Evolutionary conservation across 2,329 filamentous ascomycete species (phyloP).

Genomic region (Fusarium tanahbumbuense): DNA sequence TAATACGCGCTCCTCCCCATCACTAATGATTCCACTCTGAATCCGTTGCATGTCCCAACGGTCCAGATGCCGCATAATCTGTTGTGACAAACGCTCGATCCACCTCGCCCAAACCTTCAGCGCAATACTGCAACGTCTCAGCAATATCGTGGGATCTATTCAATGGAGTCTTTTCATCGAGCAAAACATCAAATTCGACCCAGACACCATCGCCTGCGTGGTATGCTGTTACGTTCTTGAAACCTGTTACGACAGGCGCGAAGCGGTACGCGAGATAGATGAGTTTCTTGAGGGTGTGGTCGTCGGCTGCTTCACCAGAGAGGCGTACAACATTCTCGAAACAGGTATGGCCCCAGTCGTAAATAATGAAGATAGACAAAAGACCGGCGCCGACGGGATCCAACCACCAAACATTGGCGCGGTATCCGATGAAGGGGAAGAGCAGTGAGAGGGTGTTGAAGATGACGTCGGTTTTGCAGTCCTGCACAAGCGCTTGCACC

Average conservation of each 20-base stretch:
- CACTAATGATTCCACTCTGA: conserved; percentile 42
- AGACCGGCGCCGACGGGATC: conserved; percentile 71
- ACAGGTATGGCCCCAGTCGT: conserved; percentile 72
- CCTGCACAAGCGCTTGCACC: conserved; percentile 73
- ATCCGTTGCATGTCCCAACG: conserved; percentile 48
- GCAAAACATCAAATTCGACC: conserved; percentile 50
- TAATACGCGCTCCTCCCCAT: too few species aligned
- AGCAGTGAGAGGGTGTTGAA: conserved; percentile 90
- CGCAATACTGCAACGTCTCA: conserved; percentile 52
- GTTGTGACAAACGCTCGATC: conserved; percentile 52
- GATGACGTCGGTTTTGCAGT: conserved; percentile 75
- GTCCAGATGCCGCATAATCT: conserved; percentile 50
- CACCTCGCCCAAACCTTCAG: conserved; percentile 48
- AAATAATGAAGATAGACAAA: conserved; percentile 74
- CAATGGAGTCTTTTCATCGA: conserved; percentile 49
- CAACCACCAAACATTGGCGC: conserved; percentile 73
- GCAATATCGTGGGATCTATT: conserved; percentile 50
- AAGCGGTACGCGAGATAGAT: conserved; percentile 51
- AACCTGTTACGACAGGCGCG: conserved; percentile 47
- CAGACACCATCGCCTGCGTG: conserved; percentile 51
- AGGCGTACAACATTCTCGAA: conserved; percentile 49
- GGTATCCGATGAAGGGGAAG: conserved; percentile 78
- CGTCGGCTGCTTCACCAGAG: conserved; percentile 49
- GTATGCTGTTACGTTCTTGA: conserved; percentile 52
- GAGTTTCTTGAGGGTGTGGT: conserved; percentile 48